These are phyloP conservation scores for Boletellus sp. DNA, from an alignment of 768 basidiomycete genomes.

Conservation along the genomic window DNA sequence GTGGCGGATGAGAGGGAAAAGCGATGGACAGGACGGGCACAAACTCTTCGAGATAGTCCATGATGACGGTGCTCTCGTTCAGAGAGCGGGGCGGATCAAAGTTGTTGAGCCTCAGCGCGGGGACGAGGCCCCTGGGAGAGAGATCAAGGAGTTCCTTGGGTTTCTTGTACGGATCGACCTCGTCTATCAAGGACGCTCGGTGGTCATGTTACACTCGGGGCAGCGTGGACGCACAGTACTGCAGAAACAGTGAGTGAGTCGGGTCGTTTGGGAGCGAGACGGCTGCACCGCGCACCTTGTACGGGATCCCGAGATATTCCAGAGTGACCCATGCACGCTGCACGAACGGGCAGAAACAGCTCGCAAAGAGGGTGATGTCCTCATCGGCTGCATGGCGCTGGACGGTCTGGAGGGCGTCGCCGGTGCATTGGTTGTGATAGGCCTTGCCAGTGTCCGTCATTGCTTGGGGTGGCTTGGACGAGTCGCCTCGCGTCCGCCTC, in stretches of 20 bases:
- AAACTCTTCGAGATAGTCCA: constrained; percentile 78
- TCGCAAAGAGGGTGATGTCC: constrained; percentile 64
- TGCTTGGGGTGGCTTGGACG: background rate
- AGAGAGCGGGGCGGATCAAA: constrained; percentile 56
- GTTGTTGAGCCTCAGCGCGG: constrained; percentile 55
- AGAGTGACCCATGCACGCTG: constrained; percentile 77
- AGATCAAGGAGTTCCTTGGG: constrained; percentile 74
- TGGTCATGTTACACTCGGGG: background rate
- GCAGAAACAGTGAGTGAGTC: background rate
- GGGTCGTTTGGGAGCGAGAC: background rate
- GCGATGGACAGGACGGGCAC: constrained; percentile 11
- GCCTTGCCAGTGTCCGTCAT: constrained; percentile 37
- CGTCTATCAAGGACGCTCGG: constrained; percentile 41
- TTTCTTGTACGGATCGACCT: constrained; percentile 82
- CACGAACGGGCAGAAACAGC: constrained; percentile 80
- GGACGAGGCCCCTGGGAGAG: constrained; percentile 81
- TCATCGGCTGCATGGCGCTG: constrained; percentile 43
- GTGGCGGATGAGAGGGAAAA: background rate
- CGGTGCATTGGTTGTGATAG: constrained; percentile 43
- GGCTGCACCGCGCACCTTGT: constrained; percentile 48
- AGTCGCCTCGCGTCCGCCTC: background rate
- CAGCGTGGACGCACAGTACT: constrained; percentile 38
- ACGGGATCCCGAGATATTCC: constrained; percentile 66
- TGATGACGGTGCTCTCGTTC: constrained; percentile 77
- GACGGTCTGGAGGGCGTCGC: constrained; percentile 54